phyloP scores from a whole-genome alignment of 1,284 basidiomycete genomes.

The Austroboletus rostrupii region DNA sequence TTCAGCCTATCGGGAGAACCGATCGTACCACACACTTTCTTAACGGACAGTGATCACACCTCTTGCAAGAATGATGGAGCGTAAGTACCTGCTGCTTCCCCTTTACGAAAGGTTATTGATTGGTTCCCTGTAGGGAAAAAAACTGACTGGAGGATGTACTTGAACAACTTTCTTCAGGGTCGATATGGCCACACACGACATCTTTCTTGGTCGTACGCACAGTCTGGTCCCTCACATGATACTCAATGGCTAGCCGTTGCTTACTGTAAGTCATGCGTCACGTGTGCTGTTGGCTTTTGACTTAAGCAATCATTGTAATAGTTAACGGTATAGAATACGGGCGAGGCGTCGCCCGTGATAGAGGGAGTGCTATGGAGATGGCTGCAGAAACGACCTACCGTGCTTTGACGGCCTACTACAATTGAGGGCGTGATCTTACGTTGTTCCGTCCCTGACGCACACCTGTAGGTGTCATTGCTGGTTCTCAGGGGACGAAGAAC shows the following conservation, averaged over 20 bases:
- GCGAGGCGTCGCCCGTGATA: conserved; percentile 26
- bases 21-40: conserved; percentile 1
- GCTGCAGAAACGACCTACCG: conserved; percentile 27
- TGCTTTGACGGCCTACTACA: conserved; percentile 19
- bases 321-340: conserved; percentile 30
- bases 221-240: conserved; percentile 25
- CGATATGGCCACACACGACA: conserved; percentile 28
- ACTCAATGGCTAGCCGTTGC: conserved; percentile 26
- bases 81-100: conserved; percentile 13
- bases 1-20: conserved; percentile 8
- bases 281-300: background rate
- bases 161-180: conserved; percentile 29
- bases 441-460: background rate
- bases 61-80: conserved; percentile 14
- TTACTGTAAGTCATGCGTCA: conserved; percentile 22
- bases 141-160: conserved; percentile 28
- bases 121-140: conserved; percentile 9
- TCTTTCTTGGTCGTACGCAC: conserved; percentile 21
- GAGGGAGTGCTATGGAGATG: conserved; percentile 30
- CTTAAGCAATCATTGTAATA: conserved; percentile 11
- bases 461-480: background rate
- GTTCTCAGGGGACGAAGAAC: background rate
- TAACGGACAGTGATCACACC: conserved; percentile 1
- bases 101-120: conserved; percentile 8
- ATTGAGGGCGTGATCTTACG: conserved; percentile 10